Evolutionary conservation across 2,329 filamentous ascomycete species (phyloP).

Genomic region (Colletotrichum sojae): DNA sequence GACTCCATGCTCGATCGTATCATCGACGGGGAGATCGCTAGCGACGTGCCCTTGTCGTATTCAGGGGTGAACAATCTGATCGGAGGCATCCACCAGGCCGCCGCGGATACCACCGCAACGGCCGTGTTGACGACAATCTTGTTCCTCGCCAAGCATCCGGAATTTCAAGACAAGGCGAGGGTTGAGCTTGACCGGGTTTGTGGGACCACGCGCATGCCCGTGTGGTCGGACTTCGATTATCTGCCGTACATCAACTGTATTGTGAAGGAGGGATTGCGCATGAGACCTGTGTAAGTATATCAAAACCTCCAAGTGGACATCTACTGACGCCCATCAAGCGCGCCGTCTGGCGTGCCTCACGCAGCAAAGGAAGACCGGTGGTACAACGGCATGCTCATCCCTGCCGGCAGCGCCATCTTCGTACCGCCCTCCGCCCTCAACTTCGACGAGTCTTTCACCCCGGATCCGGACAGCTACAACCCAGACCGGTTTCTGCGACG

Average conservation of each 20-base stretch:
- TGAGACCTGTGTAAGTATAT: slow-evolving; percentile 52
- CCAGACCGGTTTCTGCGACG: slow-evolving; percentile 45
- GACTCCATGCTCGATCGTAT: slow-evolving; percentile 57
- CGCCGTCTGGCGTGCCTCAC: slow-evolving; percentile 18
- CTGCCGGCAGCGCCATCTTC: slow-evolving; percentile 55
- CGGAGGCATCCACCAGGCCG: slow-evolving; percentile 50
- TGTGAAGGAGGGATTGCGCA: slow-evolving; percentile 59
- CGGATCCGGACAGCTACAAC: slow-evolving; percentile 44
- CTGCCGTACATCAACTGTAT: slow-evolving; percentile 58
- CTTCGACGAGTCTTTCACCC: slow-evolving; percentile 44
- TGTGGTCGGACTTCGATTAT: slow-evolving; percentile 52
- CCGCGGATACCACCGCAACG: slow-evolving; percentile 53
- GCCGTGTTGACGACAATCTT: slow-evolving; percentile 54
- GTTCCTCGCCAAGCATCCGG: slow-evolving; percentile 58
- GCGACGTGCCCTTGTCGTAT: slow-evolving; percentile 41
- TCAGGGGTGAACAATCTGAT: slow-evolving; percentile 55
- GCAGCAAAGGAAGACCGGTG: slow-evolving; percentile 49
- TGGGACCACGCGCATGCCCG: slow-evolving; percentile 53
- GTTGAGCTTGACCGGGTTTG: slow-evolving; percentile 56
- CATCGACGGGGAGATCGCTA: slow-evolving; percentile 54
- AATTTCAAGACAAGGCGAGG: slow-evolving; percentile 57
- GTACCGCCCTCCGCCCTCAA: slow-evolving; percentile 54
- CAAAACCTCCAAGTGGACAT: too few relatives aligned
- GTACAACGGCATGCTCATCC: slow-evolving; percentile 56
- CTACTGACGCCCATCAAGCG: not conserved